A percentile compares a stretch with the other conserved stretches of the same genome.
phyloP scores from a whole-genome alignment of 2,329 filamentous ascomycete species.

The Penicillium sp. region DNA sequence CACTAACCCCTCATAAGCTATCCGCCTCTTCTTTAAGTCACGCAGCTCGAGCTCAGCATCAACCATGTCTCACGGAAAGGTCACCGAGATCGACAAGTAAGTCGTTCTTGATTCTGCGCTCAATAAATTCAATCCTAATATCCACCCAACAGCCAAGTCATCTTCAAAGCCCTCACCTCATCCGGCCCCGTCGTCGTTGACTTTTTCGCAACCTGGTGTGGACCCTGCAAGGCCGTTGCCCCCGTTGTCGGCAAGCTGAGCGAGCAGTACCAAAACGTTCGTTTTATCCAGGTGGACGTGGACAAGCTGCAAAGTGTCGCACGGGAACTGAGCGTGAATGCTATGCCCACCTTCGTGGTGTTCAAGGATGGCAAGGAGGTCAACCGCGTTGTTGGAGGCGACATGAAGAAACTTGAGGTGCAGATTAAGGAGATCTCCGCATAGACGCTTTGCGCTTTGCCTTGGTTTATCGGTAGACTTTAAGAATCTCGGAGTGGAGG shows the following conservation, averaged over 20 bases:
- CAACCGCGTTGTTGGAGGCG: conserved; percentile 11
- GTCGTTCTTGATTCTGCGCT: background rate
- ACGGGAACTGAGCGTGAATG: conserved; percentile 49
- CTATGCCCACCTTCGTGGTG: conserved; percentile 45
- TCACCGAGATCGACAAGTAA: conserved; percentile 38
- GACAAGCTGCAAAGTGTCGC: conserved; percentile 53
- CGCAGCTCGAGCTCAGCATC: conserved; percentile 11
- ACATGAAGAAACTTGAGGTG: conserved; percentile 7
- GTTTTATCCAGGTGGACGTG: conserved; percentile 56
- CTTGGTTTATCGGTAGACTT: background rate
- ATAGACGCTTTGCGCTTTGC: background rate
- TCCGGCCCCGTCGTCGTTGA: conserved; percentile 53
- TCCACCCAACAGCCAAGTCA: conserved; percentile 55
- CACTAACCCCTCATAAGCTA: conserved; percentile 12
- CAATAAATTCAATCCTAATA: background rate
- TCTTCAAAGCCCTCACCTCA: conserved; percentile 52
- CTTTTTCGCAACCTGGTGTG: conserved; percentile 57
- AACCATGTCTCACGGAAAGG: conserved; percentile 36
- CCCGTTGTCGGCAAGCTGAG: conserved; percentile 53
- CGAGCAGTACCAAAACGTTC: conserved; percentile 49
- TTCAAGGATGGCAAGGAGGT: conserved; percentile 39
- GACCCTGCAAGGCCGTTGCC: conserved; percentile 55
- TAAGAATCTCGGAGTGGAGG: background rate
- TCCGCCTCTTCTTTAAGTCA: conserved; percentile 14
- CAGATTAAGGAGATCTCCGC: background rate